Conservation (phyloP, 2,329 filamentous ascomycete species). For the Colletotrichum simmondsii region DNA sequence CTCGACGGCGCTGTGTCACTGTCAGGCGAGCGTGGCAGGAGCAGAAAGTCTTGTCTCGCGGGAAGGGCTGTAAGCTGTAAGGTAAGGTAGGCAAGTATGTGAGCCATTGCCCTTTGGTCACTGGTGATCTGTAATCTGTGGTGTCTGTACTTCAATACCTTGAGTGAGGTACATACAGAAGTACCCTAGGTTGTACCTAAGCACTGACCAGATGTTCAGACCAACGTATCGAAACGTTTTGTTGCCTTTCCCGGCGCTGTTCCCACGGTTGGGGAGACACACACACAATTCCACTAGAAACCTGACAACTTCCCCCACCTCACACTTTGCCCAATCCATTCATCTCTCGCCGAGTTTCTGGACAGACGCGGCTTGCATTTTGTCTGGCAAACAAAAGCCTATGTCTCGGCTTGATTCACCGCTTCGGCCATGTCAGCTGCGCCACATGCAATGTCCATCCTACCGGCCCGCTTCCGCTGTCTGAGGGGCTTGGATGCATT, state of each 20-base stretch:
- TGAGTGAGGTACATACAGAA: background rate
- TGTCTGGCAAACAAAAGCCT: background rate
- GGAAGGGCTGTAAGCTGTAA: background rate
- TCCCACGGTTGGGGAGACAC: too few species aligned
- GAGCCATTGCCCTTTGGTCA: background rate
- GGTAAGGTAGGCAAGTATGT: background rate
- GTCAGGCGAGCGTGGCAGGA: background rate
- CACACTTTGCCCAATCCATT: background rate
- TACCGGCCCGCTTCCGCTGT: constrained; percentile 23
- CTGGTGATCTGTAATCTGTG: background rate
- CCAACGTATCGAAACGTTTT: background rate
- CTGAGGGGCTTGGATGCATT: constrained; percentile 15
- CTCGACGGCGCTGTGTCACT: constrained; percentile 7
- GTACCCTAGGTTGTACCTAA: background rate
- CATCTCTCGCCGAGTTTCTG: background rate
- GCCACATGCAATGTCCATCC: constrained; percentile 22
- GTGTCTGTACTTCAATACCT: too few species aligned
- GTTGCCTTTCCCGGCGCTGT: background rate
- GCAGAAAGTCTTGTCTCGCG: background rate
- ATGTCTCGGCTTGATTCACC: constrained; percentile 27
- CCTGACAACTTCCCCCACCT: background rate
- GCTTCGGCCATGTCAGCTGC: constrained; percentile 30
- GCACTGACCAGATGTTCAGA: background rate
- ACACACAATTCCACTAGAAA: background rate
- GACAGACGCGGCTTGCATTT: background rate